phyloP scores from a whole-genome alignment of 1,139 yeast species.

The Taphrina sp. region DNA sequence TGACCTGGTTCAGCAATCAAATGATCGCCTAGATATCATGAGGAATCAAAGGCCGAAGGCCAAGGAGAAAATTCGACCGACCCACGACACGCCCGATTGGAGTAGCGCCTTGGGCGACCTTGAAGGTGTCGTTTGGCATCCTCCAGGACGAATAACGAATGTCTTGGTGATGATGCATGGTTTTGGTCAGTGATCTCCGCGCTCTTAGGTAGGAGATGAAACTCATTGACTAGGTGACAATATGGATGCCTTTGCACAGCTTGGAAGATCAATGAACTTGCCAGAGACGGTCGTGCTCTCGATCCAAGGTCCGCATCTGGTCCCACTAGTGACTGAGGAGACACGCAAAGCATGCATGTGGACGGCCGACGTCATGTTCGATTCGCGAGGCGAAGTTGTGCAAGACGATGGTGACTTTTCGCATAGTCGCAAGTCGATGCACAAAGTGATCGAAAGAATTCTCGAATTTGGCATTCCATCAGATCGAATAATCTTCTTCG shows the following conservation, averaged over 20 bases:
- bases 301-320: not conserved
- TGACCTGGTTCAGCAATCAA: not conserved
- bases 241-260: not conserved
- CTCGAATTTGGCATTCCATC: not conserved
- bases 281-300: not conserved
- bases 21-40: too few species aligned
- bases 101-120: too few species aligned
- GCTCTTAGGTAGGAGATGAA: too few species aligned
- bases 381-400: not conserved
- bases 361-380: not conserved
- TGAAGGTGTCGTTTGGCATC: too few species aligned
- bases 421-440: not conserved
- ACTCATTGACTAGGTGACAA: not conserved
- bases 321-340: not conserved
- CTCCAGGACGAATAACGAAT: not conserved
- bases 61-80: too few species aligned
- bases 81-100: too few species aligned
- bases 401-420: not conserved
- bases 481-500: not conserved
- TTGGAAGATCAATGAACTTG: not conserved
- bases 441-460: not conserved
- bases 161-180: not conserved
- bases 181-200: too few species aligned
- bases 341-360: not conserved
- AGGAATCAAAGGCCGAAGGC: too few species aligned